Conservation (phyloP, 371 early-diverging fungal genomes). For the Caulochytrium protostelioides region DNA sequence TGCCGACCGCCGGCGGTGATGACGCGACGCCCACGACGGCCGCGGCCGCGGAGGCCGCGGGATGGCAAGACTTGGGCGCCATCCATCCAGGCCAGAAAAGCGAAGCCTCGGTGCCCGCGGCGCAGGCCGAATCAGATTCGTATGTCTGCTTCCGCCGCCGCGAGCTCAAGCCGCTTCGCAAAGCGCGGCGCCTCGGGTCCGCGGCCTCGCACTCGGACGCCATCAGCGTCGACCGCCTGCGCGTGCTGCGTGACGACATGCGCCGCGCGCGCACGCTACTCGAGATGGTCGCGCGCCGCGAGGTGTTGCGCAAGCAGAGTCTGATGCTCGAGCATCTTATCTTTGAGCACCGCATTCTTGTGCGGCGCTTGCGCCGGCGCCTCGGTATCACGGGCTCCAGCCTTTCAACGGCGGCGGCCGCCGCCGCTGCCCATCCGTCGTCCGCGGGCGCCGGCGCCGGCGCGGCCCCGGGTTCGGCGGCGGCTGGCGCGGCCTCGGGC, state of each 20-base stretch:
- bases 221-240: slow-evolving; percentile 56
- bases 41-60: no score
- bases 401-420: no score
- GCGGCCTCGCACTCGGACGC: no score
- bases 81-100: no score
- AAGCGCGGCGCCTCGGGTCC: slow-evolving; percentile 69
- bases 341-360: slow-evolving; percentile 21
- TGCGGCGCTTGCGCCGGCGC: slow-evolving; percentile 18
- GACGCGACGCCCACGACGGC: no score
- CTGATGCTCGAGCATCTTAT: slow-evolving; percentile 35
- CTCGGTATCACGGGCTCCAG: no score
- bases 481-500: slow-evolving; percentile 6
- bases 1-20: no score
- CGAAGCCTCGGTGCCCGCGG: no score
- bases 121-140: slow-evolving; percentile 58
- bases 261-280: slow-evolving; percentile 45
- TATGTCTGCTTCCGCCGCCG: slow-evolving; percentile 92
- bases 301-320: slow-evolving; percentile 44
- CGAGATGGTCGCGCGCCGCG: slow-evolving; percentile 59
- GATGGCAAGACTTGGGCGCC: no score
- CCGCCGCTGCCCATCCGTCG: no score
- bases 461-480: slow-evolving; percentile 5
- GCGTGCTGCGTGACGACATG: slow-evolving; percentile 60
- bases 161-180: slow-evolving; percentile 65
- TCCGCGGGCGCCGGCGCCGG: slow-evolving; percentile 9